phyloP scores from a whole-genome alignment of 176 grass and related monocot genomes.

The Typha latifolia region DNA sequence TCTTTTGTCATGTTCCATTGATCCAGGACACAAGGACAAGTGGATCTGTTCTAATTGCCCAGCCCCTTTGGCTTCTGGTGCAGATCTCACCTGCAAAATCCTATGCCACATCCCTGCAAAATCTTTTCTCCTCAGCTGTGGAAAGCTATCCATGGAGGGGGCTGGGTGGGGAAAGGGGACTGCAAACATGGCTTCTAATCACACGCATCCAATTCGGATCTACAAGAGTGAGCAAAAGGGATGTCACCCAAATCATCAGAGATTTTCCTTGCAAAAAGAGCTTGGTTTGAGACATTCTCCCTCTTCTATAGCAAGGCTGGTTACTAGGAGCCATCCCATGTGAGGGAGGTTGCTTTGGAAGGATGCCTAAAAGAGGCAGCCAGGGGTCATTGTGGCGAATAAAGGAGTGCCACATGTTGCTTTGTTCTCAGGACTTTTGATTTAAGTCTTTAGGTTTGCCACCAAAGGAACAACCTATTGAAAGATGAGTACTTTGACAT shows the following conservation, averaged over 20 bases:
- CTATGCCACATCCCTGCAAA: neutral
- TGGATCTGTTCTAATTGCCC: neutral
- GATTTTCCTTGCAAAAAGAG: neutral
- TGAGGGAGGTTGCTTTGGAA: constrained; percentile 11
- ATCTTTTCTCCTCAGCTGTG: neutral
- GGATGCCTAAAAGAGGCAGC: neutral
- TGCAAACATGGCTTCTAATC: neutral
- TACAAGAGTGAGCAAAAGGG: constrained; percentile 4
- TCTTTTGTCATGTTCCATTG: constrained; percentile 1
- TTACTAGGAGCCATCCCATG: constrained; percentile 12
- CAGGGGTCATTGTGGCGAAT: constrained; percentile 10
- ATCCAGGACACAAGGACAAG: constrained; percentile 2
- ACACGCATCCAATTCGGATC: neutral
- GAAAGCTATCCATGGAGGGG: neutral
- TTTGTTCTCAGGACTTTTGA: neutral
- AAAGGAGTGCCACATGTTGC: constrained; percentile 9
- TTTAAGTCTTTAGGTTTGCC: neutral
- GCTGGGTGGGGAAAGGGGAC: neutral
- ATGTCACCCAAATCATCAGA: neutral
- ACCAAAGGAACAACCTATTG: neutral
- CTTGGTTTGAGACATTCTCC: neutral
- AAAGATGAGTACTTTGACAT: neutral
- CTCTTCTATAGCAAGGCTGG: neutral
- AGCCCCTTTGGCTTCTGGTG: constrained; percentile 1
- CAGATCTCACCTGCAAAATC: neutral